phyloP scores from a whole-genome alignment of 805 yeast species.

The Pichia scutulata region DNA sequence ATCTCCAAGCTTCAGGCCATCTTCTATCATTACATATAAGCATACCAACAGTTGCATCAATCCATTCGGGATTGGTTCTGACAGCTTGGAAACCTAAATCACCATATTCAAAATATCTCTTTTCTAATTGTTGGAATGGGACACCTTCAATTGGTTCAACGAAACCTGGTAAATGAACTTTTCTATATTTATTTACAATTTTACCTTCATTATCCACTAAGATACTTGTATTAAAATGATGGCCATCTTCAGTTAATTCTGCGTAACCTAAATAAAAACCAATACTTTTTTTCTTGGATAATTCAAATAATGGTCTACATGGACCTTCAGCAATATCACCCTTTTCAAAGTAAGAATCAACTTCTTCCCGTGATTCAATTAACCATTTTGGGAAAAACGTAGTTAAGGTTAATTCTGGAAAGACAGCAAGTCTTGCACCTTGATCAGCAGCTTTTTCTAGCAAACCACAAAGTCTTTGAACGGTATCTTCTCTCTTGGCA shows the following conservation, averaged over 20 bases:
- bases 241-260: constrained; percentile 32
- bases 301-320: constrained; percentile 31
- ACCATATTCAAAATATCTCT: constrained; percentile 32
- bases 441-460: constrained; percentile 25
- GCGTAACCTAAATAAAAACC: constrained; percentile 33
- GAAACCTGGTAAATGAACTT: constrained; percentile 33
- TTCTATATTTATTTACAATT: constrained; percentile 29
- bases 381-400: constrained; percentile 32
- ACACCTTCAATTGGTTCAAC: constrained; percentile 28
- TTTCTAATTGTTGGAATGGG: constrained; percentile 31
- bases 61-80: constrained; percentile 24
- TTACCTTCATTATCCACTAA: constrained; percentile 28
- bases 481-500: constrained; percentile 25
- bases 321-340: constrained; percentile 27
- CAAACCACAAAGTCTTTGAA: constrained; percentile 25
- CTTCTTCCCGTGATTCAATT: constrained; percentile 28
- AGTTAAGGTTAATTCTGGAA: constrained; percentile 32
- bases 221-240: constrained; percentile 30
- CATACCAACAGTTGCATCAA: constrained; percentile 31
- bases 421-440: constrained; percentile 29
- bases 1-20: constrained; percentile 37
- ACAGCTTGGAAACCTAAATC: constrained; percentile 32
- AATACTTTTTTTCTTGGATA: constrained; percentile 22
- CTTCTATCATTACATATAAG: constrained; percentile 35
- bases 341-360: constrained; percentile 30